A percentile compares a stretch with the other conserved stretches of the same genome.
These are phyloP conservation scores for Candida xyloterini DNA, from an alignment of 805 yeast species.

Conservation along the genomic window DNA sequence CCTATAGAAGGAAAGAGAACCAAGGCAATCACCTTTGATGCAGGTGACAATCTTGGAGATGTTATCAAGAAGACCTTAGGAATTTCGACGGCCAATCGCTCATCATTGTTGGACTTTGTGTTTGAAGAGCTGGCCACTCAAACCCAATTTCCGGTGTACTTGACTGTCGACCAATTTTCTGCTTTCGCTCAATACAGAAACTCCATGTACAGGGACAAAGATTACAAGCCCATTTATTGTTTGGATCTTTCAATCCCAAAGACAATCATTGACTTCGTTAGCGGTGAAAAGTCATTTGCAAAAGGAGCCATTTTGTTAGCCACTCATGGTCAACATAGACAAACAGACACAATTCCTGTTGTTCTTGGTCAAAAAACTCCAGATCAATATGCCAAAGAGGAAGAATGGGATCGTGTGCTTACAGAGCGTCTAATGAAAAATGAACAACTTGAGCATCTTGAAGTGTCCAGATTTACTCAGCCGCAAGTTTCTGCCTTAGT, in stretches of 20 bases:
- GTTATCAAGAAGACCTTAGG: conserved; percentile 32
- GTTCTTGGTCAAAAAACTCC: conserved; percentile 47
- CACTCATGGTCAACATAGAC: conserved; percentile 52
- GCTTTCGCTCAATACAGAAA: conserved; percentile 51
- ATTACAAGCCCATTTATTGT: conserved; percentile 55
- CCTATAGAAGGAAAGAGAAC: conserved; percentile 20
- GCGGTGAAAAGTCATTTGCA: conserved; percentile 50
- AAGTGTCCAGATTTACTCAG: conserved; percentile 42
- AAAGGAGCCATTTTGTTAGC: conserved; percentile 68
- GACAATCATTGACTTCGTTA: conserved; percentile 48
- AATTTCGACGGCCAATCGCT: conserved; percentile 31
- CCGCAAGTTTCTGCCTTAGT: conserved; percentile 44
- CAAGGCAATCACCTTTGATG: conserved; percentile 8
- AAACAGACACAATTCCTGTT: conserved; percentile 54
- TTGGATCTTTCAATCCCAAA: conserved; percentile 63
- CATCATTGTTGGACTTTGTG: conserved; percentile 49
- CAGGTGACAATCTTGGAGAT: conserved; percentile 40
- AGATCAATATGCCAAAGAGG: conserved; percentile 52
- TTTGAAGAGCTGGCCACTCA: conserved; percentile 56
- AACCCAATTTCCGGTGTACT: conserved; percentile 50
- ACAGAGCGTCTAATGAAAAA: conserved; percentile 43
- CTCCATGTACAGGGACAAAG: conserved; percentile 58
- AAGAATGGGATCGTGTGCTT: conserved; percentile 52
- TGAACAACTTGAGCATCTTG: conserved; percentile 30
- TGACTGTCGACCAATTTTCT: conserved; percentile 75